Base-by-base conservation (phyloP, 106 monocot genomes). In the Dactylorhiza incarnata region DNA sequence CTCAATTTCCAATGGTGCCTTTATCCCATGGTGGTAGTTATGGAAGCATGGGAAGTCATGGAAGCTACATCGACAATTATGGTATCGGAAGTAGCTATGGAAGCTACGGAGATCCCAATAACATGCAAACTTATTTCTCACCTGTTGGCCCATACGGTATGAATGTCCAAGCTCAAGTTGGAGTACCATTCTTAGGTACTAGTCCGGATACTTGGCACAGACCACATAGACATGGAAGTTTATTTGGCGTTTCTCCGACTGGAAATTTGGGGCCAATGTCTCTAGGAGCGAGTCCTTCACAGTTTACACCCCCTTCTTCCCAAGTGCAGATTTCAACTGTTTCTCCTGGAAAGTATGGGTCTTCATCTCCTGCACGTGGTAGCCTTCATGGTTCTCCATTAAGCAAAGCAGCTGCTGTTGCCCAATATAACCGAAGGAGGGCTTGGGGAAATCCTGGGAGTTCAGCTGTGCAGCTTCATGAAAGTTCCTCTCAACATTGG, bases 201-300 rank as follows among this genome's bases (percentile, higher is more conserved):
- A 92, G 94, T 77, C 89, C 94, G 24, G 94, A 94, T 85, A 65
- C 84, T 82, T 81, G 89, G 77, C 77, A 71, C 54, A 73, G 85
- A 74, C 88, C 81, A 72, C 89, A 85, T 50, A 78, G 84, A 20
- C 76, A 94, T 85, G 88, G 85, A 76, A 85, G 55, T 85, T 86
- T 87, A 44, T 83, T 85, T 82, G 88, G 91, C 16, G 45, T 79
- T 72, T 88, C 94, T 75, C 94, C 94, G 61, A 80, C 83, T 79
- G 84, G 93, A 56, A 78, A 75, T 83, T 75, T 94, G 58, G 86
- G 88, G 37, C 85, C 91, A 74, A 88, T 94, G 89, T 88, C 99
- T 54, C 83, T 99, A 8, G 99, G 99, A 65, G 94, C 77, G 47
- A 99, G 99, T 79, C 99, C 99, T n/a, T 91, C 96, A 12, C 96